phyloP scores from a whole-genome alignment of 2,329 filamentous ascomycete species.

The Didymella segeticola region DNA sequence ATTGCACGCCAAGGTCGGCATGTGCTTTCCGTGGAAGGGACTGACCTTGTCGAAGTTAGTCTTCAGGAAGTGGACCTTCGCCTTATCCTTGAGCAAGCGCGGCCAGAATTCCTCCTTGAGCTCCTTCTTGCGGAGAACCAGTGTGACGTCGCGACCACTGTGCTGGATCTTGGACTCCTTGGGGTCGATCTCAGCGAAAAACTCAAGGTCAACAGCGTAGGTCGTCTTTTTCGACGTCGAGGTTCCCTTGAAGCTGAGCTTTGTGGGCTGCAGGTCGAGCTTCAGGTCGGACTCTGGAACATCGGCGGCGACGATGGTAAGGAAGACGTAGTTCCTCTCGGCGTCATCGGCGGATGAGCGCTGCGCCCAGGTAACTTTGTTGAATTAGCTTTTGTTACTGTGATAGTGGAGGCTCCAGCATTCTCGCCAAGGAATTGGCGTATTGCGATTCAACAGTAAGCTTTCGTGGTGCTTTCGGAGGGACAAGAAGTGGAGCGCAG shows the following conservation, averaged over 20 bases:
- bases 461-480: background rate
- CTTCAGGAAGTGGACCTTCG: constrained; percentile 95
- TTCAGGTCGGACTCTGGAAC: constrained; percentile 77
- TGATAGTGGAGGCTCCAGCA: background rate
- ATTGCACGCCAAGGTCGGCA: background rate
- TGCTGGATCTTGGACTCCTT: constrained; percentile 85
- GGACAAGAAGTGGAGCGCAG: constrained; percentile 3
- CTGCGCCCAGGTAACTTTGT: constrained; percentile 93
- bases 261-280: constrained; percentile 80
- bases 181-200: constrained; percentile 90
- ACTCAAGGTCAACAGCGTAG: constrained; percentile 85
- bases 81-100: constrained; percentile 84
- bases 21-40: background rate
- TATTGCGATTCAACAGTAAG: constrained; percentile 1
- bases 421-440: constrained; percentile 1
- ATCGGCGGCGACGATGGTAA: constrained; percentile 89
- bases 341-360: constrained; percentile 82
- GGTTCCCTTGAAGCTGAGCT: constrained; percentile 81
- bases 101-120: constrained; percentile 95
- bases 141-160: constrained; percentile 84
- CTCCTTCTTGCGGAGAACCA: constrained; percentile 97
- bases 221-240: constrained; percentile 84
- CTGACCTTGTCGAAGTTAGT: constrained; percentile 95
- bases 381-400: constrained; percentile 27
- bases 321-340: constrained; percentile 92